These are phyloP conservation scores for Penicillium paneum DNA, from an alignment of 2,329 filamentous ascomycete genomes.

Conservation along the genomic window DNA sequence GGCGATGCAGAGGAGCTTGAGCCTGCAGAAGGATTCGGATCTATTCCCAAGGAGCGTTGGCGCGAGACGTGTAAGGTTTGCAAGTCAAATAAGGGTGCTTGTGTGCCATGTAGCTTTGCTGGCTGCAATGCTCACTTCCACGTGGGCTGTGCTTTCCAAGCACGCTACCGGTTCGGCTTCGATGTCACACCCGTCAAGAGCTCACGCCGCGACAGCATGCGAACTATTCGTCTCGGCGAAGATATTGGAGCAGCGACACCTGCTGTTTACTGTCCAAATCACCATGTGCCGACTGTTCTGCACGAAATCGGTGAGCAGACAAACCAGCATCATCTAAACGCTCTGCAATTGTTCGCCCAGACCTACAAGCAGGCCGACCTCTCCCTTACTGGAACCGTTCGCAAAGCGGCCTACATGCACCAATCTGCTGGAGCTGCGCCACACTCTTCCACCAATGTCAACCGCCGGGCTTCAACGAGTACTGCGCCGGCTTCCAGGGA, in stretches of 20 bases:
- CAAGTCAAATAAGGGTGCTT: conserved; percentile 71
- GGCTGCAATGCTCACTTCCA: conserved; percentile 62
- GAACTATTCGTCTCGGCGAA: conserved; percentile 73
- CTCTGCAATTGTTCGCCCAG: conserved; percentile 79
- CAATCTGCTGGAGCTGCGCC: conserved; percentile 37
- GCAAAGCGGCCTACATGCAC: conserved; percentile 74
- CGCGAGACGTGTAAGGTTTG: conserved; percentile 81
- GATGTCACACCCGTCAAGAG: conserved; percentile 87
- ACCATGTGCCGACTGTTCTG: conserved; percentile 68
- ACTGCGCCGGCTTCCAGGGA: conserved; percentile 34
- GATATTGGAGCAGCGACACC: conserved; percentile 84
- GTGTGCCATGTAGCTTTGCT: conserved; percentile 70
- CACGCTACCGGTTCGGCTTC: conserved; percentile 80
- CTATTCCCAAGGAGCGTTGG: conserved; percentile 70
- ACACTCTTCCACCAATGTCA: conserved; percentile 32
- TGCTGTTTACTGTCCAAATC: conserved; percentile 86
- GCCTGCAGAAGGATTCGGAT: conserved; percentile 84
- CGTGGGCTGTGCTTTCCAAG: conserved; percentile 83
- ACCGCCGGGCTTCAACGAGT: conserved; percentile 58
- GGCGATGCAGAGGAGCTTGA: conserved; percentile 77
- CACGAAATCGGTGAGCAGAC: conserved; percentile 76
- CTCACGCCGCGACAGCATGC: conserved; percentile 76
- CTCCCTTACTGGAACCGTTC: conserved; percentile 82
- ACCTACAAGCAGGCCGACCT: conserved; percentile 95
- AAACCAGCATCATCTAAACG: conserved; percentile 68